These are phyloP conservation scores for Calonectria henricotiae DNA, from an alignment of 2,329 filamentous ascomycete species.

Conservation along the genomic window DNA sequence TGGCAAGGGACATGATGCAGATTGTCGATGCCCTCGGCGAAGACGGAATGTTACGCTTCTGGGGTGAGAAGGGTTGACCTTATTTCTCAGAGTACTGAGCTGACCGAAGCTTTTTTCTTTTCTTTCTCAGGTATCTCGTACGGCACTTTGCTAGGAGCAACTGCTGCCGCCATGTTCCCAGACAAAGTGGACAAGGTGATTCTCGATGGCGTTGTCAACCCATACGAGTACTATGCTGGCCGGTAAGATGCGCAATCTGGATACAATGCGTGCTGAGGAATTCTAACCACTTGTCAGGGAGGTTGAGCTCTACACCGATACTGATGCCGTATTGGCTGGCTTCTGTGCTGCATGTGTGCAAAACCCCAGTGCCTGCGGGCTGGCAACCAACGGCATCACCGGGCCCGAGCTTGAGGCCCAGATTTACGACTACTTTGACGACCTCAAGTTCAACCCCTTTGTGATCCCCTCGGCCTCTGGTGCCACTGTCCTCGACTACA, in stretches of 20 bases:
- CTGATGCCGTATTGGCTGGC: conserved; percentile 50
- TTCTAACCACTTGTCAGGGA: conserved; percentile 42
- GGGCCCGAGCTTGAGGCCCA: conserved; percentile 48
- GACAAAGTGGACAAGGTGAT: conserved; percentile 55
- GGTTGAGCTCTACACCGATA: conserved; percentile 47
- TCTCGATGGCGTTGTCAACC: conserved; percentile 55
- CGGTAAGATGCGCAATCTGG: conserved; percentile 36
- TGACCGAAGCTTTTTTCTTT: neutral
- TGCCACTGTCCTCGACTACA: conserved; percentile 44
- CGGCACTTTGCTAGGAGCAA: conserved; percentile 59
- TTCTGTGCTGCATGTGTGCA: conserved; percentile 51
- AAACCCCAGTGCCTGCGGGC: conserved; percentile 43
- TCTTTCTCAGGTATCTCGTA: conserved; percentile 54
- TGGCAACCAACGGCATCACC: conserved; percentile 44
- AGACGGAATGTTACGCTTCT: conserved; percentile 60
- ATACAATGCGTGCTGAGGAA: no score
- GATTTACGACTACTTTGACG: conserved; percentile 46
- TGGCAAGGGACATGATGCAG: conserved; percentile 63
- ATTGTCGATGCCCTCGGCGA: conserved; percentile 63
- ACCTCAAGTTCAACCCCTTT: conserved; percentile 49
- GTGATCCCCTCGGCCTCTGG: conserved; percentile 39
- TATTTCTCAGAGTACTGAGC: no score
- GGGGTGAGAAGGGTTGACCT: conserved; percentile 51
- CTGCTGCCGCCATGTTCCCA: conserved; percentile 61
- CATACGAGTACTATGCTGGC: conserved; percentile 54